Evolutionary conservation across 2,329 filamentous ascomycete genomes (phyloP), one percentile per base, ranked within the genome.

Genomic region (Aureobasidium leucospermi): DNA sequence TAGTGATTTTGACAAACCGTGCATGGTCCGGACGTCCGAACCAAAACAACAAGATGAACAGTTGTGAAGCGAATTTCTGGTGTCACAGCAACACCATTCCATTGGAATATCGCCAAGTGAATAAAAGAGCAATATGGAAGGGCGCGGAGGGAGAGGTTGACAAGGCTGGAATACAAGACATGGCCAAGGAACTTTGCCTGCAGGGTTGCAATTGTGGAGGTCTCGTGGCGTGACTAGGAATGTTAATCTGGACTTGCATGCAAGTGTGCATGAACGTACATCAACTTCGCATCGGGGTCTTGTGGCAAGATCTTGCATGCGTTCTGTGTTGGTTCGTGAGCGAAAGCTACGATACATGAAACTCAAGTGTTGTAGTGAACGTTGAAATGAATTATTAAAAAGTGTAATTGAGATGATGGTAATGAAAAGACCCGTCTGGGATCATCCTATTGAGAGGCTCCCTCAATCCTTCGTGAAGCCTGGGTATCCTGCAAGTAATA

Each of bases 401-500:
- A 10, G 29, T 43, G 19, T 43, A n/a, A 45, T 31, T 45, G 41
- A 45, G 31, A 57, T 36, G 31, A 28, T 42, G 28, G 32, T 23
- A 23, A 23, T 16, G 31, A 19, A 9, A 38, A 57, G 43, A 47
- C 39, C 19, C 10, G 34, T 10, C 15, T 28, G 28, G 28, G 19
- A 46, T 57, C 42, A 7, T 57, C 32, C 53, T 39, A 3, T 16
- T 9, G 53, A 47, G 6, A 39, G 41, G 16, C 53, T 45, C 29
- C 53, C 42, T 57, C 34, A n/a, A 57, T 57, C 42, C 42, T 46
- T 57, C 42, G 42, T 47, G 45, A 58, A 58, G 36, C 45, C 45
- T 58, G 57, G 58, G 58, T 60, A 60, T 60, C 58, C 42, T 60
- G 58, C 58, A 46, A 59, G 39, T 28, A 52, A 39, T 39, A 47